Conservation (phyloP, 2,329 filamentous ascomycete genomes). For the Mycosphaerella arachidis region DNA sequence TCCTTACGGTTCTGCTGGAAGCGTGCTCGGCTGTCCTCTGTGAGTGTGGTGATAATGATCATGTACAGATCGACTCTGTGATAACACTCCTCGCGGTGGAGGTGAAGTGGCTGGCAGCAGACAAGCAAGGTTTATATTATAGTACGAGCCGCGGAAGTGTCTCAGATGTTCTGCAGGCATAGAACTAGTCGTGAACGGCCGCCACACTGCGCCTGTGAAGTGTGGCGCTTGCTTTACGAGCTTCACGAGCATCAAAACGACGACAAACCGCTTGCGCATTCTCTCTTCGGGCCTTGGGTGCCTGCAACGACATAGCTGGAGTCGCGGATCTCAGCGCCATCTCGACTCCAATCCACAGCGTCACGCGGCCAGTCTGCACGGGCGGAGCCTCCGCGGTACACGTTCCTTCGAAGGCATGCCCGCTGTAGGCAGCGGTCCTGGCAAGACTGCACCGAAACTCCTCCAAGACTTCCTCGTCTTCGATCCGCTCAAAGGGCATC, state of each 20-base stretch:
- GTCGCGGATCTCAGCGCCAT: not conserved
- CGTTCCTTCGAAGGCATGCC: conserved; percentile 10
- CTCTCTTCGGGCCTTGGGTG: not conserved
- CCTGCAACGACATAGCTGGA: not conserved
- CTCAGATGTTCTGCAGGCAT: not conserved
- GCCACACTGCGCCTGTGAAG: not conserved
- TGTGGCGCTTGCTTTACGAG: not conserved
- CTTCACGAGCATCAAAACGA: not conserved
- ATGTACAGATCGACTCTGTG: not conserved
- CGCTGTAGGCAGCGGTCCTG: conserved; percentile 26
- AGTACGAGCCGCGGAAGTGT: not conserved
- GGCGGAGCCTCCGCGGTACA: not conserved
- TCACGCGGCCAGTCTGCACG: not conserved
- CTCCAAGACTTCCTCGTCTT: conserved; percentile 50
- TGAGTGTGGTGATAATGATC: too few relatives aligned
- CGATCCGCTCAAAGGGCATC: conserved; percentile 45
- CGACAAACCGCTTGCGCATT: not conserved
- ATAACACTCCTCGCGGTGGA: not conserved
- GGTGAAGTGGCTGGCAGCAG: not conserved
- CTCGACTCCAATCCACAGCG: not conserved
- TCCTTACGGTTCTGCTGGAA: not conserved
- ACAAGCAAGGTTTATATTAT: not conserved
- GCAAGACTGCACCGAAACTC: conserved; percentile 49
- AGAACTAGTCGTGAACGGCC: not conserved
- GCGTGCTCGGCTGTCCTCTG: not conserved